Evolutionary conservation across 257 asterid genomes (phyloP), one percentile per base, ranked within the genome.

Genomic region (Rhazya stricta): DNA sequence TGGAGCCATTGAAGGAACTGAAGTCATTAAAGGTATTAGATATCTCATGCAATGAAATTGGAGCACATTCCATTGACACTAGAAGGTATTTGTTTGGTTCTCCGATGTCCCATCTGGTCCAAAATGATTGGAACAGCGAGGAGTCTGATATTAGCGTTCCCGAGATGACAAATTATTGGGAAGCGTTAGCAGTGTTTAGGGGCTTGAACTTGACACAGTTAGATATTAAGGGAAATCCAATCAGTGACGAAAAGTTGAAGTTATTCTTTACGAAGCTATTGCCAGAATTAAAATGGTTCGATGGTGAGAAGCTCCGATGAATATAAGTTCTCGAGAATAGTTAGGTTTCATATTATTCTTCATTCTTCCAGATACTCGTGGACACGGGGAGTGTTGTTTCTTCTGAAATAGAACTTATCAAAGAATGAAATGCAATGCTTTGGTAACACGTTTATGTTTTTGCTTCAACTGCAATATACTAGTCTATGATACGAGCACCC

Each of bases 51-150:
- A 94, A 92, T 25, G 96, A 92, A 85, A 92, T 94, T 36, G 99
- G 99, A 15, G 85, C 83, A 18, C 99, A 92, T 72, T 41, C 96
- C 2, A 73, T 92, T n/a, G 93, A 94, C 87, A 90, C 97, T 0
- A 86, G 89, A 79, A 85, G 97, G 67, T 89, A 89, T 77, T 73
- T 94, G 77, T 90, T 91, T 80, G 73, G 96, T n/a, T 92, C 99
- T 41, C 97, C 96, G 12, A 80, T 92, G 68, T 86, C 86, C 74
- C 89, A 84, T 73, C 63, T 83, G 27, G 78, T 67, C 62, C 91
- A 81, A 85, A 79, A 57, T 48, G 89, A 83, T 51, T 87, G 96
- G 93, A 71, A 79, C 68, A 53, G 78, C 0, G 73, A 84, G 80
- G 79, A 80, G 65, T 78, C 73, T 34, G 77, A 69, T 1, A 67